Evolutionary conservation across 306 rosid species (phyloP).

Genomic region (Nissolia schottii): DNA sequence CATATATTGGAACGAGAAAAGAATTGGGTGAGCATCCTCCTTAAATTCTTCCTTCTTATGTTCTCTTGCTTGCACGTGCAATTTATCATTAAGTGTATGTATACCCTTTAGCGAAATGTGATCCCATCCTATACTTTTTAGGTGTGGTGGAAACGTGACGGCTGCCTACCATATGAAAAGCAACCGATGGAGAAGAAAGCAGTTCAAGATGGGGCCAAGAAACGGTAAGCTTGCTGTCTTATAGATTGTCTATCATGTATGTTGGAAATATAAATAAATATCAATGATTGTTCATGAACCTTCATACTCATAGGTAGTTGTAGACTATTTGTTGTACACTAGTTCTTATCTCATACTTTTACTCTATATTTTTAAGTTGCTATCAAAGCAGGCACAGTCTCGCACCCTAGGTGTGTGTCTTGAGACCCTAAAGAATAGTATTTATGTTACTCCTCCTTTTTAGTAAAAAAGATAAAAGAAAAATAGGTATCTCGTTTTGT

Average conservation of each 20-base stretch:
- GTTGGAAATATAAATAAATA: too few relatives aligned
- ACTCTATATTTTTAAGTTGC: too few relatives aligned
- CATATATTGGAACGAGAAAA: conserved; percentile 90
- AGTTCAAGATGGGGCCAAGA: conserved; percentile 66
- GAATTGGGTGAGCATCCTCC: conserved; percentile 74
- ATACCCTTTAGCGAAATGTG: neutral
- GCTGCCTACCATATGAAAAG: conserved; percentile 90
- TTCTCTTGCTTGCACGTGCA: neutral
- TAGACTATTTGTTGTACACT: too few relatives aligned
- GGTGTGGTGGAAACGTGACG: conserved; percentile 99
- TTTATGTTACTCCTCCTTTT: too few relatives aligned
- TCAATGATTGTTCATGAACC: too few relatives aligned
- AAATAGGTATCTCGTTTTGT: too few relatives aligned
- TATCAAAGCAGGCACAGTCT: too few relatives aligned
- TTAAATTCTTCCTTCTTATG: neutral
- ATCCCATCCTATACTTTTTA: conserved; percentile 26
- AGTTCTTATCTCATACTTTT: too few relatives aligned
- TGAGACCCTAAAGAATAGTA: too few relatives aligned
- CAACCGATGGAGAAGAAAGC: conserved; percentile 71
- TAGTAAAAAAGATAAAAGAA: too few relatives aligned
- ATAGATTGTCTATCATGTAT: neutral
- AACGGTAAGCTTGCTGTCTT: conserved; percentile 56
- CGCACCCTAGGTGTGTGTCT: too few relatives aligned
- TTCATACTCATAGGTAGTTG: too few relatives aligned
- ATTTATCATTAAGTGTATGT: neutral